Base-by-base conservation (phyloP, 257 asterid species). In the Ligustrum vulgare region DNA sequence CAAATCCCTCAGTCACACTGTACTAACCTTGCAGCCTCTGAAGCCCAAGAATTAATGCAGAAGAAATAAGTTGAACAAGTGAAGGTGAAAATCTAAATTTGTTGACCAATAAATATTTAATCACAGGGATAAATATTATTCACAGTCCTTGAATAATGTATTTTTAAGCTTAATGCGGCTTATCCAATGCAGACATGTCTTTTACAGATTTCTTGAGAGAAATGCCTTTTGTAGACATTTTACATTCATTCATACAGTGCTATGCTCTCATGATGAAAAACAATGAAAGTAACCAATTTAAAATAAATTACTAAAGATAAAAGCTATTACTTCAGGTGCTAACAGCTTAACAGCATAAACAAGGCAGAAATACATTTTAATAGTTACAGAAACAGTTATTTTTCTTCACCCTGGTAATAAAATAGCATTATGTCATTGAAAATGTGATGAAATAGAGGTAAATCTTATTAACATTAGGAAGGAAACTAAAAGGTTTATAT, bases 401-500 rank as follows among this genome's bases (percentile, higher is more conserved):
- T 18, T 18, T 18, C 63, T 54, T 56, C 11, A 56, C 28, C 64
- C 2, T 22, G 28, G 3, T 56, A 20, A 56, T n/a, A 56, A 56
- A 56, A 31, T 56, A 20, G 23, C 12, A 56, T 56, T 56, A 20
- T 43, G 28, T 54, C 28, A 54, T 54, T 6, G 64, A 6, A 56
- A 6, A 20, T 56, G 2, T 20, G 28, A 8, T 56, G 64, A 18
- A 56, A 56, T n/a, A 56, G 31, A 56, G 6, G 31, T 22, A 20
- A 56, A 51, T 51, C 54, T 56, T 2, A 56, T 5, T 18, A 56
- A 13, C 31, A 56, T 18, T 56, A 56, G 3, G 63, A 51, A 39
- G 75, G 60, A 11, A 69, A 72, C n/a, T 43, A n/a, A 8, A 74
- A 69, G 71, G 33, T 31, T 25, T 39, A 20, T 34, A 41, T 36